Conservation (phyloP, 805 yeast genomes). For the Wickerhamiella azymoides region DNA sequence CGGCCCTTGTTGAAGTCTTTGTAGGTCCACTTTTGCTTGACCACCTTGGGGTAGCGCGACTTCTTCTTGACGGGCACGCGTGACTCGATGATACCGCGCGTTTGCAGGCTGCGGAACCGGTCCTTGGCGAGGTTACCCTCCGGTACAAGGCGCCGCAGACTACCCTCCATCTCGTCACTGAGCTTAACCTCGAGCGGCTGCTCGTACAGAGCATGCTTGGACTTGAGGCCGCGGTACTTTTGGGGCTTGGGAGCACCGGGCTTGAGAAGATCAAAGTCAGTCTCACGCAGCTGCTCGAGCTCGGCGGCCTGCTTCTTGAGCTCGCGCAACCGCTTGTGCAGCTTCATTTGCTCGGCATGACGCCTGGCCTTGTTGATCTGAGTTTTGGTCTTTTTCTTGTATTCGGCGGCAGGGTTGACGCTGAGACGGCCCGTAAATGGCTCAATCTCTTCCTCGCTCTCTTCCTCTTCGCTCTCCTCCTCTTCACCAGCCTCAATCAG, state of each 20-base stretch:
- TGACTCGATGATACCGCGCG: conserved; percentile 75
- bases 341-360: conserved; percentile 22
- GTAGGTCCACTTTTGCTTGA: conserved; percentile 86
- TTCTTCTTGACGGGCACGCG: conserved; percentile 55
- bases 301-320: conserved; percentile 49
- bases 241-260: conserved; percentile 19
- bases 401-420: conserved; percentile 51
- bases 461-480: conserved; percentile 23
- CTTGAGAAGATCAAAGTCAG: conserved; percentile 9
- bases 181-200: conserved; percentile 59
- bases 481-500: conserved; percentile 50
- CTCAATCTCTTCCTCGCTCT: conserved; percentile 21
- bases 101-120: conserved; percentile 67
- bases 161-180: conserved; percentile 75
- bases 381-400: conserved; percentile 60
- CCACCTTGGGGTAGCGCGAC: conserved; percentile 55
- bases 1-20: conserved; percentile 45
- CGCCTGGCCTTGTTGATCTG: conserved; percentile 62
- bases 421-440: conserved; percentile 34
- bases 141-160: conserved; percentile 70
- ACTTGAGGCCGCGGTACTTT: conserved; percentile 28
- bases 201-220: conserved; percentile 35
- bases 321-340: conserved; percentile 34
- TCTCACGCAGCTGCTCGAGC: conserved; percentile 26
- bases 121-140: conserved; percentile 83